phyloP scores from a whole-genome alignment of 1,284 basidiomycete species.

The Ganoderma meredithae region DNA sequence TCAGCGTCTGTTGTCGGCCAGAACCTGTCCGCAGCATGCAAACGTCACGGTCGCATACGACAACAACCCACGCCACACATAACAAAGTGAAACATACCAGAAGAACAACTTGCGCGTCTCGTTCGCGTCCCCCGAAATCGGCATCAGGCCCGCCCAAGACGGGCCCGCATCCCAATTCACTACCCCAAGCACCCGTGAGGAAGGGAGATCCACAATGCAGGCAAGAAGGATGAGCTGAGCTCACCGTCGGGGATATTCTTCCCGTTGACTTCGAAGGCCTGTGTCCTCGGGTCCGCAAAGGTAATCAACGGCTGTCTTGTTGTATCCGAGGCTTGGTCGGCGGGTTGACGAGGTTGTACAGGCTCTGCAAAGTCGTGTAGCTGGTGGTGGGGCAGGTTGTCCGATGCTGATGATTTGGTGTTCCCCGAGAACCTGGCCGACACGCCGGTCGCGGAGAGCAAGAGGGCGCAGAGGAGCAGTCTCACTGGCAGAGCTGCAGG shows the following conservation, averaged over 20 bases:
- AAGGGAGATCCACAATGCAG: neutral
- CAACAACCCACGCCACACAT: neutral
- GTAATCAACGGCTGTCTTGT: neutral
- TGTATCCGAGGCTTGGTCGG: neutral
- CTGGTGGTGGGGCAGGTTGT: no score
- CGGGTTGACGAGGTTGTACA: neutral
- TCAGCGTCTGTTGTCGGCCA: neutral
- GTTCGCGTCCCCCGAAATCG: constrained; percentile 44
- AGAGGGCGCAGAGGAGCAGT: neutral
- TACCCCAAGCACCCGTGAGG: constrained; percentile 10
- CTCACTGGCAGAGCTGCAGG: neutral
- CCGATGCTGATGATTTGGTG: neutral
- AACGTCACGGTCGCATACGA: no score
- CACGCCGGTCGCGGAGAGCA: neutral
- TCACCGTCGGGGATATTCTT: neutral
- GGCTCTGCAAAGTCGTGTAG: neutral
- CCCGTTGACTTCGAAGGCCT: neutral
- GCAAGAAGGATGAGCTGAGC: neutral
- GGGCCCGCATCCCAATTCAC: constrained; percentile 50
- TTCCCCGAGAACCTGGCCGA: neutral
- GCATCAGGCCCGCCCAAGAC: constrained; percentile 50
- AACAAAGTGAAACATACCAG: constrained; percentile 40
- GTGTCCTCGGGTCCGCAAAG: neutral
- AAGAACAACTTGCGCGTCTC: constrained; percentile 56
- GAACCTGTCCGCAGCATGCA: neutral